These are phyloP conservation scores for Gentiana dahurica DNA, from an alignment of 257 asterid species.

Conservation along the genomic window DNA sequence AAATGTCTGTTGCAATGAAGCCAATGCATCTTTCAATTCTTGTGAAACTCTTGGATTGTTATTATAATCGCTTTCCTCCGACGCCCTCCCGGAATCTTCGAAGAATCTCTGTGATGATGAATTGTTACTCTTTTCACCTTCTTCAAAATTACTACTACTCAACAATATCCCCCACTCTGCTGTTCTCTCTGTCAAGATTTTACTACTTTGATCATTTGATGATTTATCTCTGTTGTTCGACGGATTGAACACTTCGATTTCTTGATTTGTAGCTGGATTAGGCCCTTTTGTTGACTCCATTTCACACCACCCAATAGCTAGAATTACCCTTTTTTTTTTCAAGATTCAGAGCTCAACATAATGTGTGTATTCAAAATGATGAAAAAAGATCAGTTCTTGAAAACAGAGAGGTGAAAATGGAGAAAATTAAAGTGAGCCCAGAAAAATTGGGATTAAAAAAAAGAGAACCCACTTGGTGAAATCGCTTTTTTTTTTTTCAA, in stretches of 20 bases:
- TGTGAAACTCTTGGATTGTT: slow-evolving; percentile 75
- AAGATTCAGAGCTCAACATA: too few relatives aligned
- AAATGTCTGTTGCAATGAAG: slow-evolving; percentile 91
- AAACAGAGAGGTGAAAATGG: too few relatives aligned
- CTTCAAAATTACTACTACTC: slow-evolving; percentile 38
- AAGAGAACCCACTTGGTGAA: too few relatives aligned
- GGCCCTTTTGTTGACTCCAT: slow-evolving; percentile 32
- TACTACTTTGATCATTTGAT: slow-evolving; percentile 16
- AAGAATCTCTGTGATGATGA: slow-evolving; percentile 32
- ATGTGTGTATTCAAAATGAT: too few relatives aligned
- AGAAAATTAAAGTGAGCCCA: too few relatives aligned
- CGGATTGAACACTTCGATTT: slow-evolving; percentile 53
- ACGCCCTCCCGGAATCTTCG: slow-evolving; percentile 36
- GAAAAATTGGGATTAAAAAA: too few relatives aligned
- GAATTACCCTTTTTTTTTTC: too few relatives aligned
- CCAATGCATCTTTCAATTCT: slow-evolving; percentile 87
- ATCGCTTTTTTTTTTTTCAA: too few relatives aligned
- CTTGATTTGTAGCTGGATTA: slow-evolving; percentile 6
- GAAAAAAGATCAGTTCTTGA: too few relatives aligned
- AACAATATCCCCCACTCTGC: slow-evolving; percentile 83
- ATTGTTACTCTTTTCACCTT: slow-evolving; percentile 34
- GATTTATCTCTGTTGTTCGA: slow-evolving; percentile 10
- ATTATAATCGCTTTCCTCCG: slow-evolving; percentile 29
- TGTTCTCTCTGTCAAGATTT: slow-evolving; percentile 46
- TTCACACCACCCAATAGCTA: background rate